A percentile compares a stretch with the other conserved stretches of the same genome.
Evolutionary conservation across 78 protist genomes (phyloP).

Genomic region (Speleostelium caveatum): DNA sequence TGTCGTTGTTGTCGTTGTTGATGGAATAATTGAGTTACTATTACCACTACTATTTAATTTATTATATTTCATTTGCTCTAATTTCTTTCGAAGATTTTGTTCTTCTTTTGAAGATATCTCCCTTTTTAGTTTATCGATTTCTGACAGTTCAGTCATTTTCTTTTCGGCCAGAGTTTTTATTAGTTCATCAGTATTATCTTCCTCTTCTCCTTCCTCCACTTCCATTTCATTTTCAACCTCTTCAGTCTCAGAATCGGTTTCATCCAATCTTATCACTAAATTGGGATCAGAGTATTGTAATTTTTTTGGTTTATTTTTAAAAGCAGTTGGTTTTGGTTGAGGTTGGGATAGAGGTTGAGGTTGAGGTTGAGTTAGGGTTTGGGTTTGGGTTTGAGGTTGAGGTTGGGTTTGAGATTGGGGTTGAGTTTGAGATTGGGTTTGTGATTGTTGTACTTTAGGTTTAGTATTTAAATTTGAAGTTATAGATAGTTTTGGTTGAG

Average conservation of each 20-base stretch:
- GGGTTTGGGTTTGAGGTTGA: not conserved
- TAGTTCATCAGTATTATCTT: constrained; percentile 3
- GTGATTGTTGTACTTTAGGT: no score
- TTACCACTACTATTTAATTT: no score
- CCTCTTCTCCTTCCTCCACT: not conserved
- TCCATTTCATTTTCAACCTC: constrained; percentile 11
- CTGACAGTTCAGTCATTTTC: constrained; percentile 17
- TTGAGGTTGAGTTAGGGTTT: not conserved
- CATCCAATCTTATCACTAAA: constrained; percentile 13
- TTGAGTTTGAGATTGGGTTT: constrained; percentile 1
- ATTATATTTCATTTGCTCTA: constrained; percentile 19
- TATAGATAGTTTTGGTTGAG: no score
- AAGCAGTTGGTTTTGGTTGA: not conserved
- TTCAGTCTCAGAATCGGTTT: constrained; percentile 16
- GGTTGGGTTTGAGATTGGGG: no score
- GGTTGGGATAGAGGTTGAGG: not conserved
- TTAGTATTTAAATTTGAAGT: no score
- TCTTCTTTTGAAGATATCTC: constrained; percentile 42
- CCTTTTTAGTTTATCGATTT: constrained; percentile 19
- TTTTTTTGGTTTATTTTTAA: not conserved
- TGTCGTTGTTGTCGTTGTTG: no score
- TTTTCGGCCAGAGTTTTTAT: constrained; percentile 9
- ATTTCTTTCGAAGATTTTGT: constrained; percentile 45
- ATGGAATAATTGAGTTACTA: no score
- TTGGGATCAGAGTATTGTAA: not conserved